Percentiles rank a stretch among this genome's conserved stretches.
phyloP scores from a whole-genome alignment of 2,329 filamentous ascomycete species.

The Fusarium illudens region DNA sequence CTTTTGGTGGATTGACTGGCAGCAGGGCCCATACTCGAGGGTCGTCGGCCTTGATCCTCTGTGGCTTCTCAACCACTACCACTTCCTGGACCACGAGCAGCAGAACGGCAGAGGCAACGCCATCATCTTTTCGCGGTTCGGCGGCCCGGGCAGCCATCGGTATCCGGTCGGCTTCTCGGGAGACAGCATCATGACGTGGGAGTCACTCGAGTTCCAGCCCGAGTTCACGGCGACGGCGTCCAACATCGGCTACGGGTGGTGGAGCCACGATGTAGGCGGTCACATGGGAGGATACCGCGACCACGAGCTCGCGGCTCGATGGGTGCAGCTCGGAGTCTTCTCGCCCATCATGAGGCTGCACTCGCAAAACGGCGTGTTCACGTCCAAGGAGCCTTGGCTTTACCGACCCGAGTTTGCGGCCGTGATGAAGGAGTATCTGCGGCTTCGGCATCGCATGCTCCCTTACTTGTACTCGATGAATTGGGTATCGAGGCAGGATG shows the following conservation, averaged over 20 bases:
- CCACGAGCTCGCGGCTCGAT: slow-evolving; percentile 66
- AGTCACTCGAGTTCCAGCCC: slow-evolving; percentile 68
- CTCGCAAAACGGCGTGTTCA: slow-evolving; percentile 65
- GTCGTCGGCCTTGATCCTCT: slow-evolving; percentile 68
- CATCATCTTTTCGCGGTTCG: slow-evolving; percentile 68
- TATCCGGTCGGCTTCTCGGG: slow-evolving; percentile 73
- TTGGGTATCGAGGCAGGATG: slow-evolving; percentile 52
- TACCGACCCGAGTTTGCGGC: slow-evolving; percentile 56
- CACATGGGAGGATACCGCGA: slow-evolving; percentile 65
- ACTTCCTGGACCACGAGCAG: slow-evolving; percentile 61
- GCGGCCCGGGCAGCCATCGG: slow-evolving; percentile 68
- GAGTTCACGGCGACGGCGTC: slow-evolving; percentile 73
- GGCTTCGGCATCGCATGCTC: slow-evolving; percentile 65
- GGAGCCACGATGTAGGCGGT: slow-evolving; percentile 74
- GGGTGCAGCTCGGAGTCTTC: slow-evolving; percentile 69
- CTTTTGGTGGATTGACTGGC: slow-evolving; percentile 76
- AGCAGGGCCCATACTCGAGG: slow-evolving; percentile 65
- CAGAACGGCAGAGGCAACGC: slow-evolving; percentile 47
- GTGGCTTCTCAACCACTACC: slow-evolving; percentile 72
- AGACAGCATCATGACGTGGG: slow-evolving; percentile 68
- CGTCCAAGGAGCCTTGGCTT: slow-evolving; percentile 69
- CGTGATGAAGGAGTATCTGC: slow-evolving; percentile 59
- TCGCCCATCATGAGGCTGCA: slow-evolving; percentile 70
- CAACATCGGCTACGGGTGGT: slow-evolving; percentile 75
- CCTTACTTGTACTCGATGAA: slow-evolving; percentile 70